Evolutionary conservation across 805 yeast species (phyloP).

Genomic region (Zygotorulaspora danielsina): DNA sequence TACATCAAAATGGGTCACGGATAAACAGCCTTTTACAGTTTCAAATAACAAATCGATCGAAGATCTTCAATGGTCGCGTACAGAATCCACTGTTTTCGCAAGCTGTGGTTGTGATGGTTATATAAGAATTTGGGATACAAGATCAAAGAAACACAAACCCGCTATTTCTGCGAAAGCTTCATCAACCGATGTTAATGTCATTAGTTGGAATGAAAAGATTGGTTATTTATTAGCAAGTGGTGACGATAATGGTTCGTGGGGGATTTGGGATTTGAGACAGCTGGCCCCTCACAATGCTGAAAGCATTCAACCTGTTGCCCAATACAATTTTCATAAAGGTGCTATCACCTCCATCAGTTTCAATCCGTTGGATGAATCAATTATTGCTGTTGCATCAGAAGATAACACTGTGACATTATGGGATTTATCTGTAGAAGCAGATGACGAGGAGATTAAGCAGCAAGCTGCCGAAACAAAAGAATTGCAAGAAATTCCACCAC

Average conservation of each 20-base stretch:
- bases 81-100: constrained; percentile 93
- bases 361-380: constrained; percentile 93
- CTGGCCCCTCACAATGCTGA: constrained; percentile 51
- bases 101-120: constrained; percentile 85
- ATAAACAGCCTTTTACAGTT: constrained; percentile 64
- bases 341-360: constrained; percentile 91
- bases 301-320: constrained; percentile 75
- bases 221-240: constrained; percentile 89
- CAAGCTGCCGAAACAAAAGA: constrained; percentile 77
- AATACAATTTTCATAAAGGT: constrained; percentile 90
- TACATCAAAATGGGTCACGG: constrained; percentile 78
- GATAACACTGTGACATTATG: constrained; percentile 96
- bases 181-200: constrained; percentile 81
- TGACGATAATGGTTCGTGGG: constrained; percentile 96
- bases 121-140: constrained; percentile 93
- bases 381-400: constrained; percentile 91
- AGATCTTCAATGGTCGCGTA: constrained; percentile 93
- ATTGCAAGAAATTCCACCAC: constrained; percentile 89
- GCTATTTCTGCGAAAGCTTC: constrained; percentile 83
- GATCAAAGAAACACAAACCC: constrained; percentile 88
- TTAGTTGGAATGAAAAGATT: constrained; percentile 89
- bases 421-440: constrained; percentile 99
- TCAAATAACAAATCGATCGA: constrained; percentile 76
- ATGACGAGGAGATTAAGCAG: constrained; percentile 90
- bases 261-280: constrained; percentile 94